These are phyloP conservation scores for Lichtheimia corymbifera DNA, from an alignment of 371 early-diverging fungal genomes.

Conservation along the genomic window DNA sequence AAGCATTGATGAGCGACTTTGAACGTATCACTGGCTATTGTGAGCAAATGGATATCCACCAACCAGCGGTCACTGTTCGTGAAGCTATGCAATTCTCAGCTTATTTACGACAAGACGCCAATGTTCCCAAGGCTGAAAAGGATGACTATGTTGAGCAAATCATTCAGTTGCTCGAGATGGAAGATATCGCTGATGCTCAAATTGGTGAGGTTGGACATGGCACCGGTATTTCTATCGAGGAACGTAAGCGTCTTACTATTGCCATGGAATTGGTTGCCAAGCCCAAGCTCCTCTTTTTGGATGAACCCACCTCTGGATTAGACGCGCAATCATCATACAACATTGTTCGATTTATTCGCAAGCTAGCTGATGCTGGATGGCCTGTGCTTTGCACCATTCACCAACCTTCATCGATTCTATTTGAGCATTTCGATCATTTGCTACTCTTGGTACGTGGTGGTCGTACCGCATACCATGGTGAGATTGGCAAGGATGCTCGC, in stretches of 20 bases:
- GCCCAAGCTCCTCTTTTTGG: conserved; percentile 75
- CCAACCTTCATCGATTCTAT: conserved; percentile 67
- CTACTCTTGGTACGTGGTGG: conserved; percentile 73
- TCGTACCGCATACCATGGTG: conserved; percentile 61
- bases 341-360: conserved; percentile 66
- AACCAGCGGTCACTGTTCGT: conserved; percentile 56
- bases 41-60: conserved; percentile 82
- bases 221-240: conserved; percentile 61
- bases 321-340: conserved; percentile 70
- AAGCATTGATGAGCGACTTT: conserved; percentile 49
- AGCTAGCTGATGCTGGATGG: conserved; percentile 60
- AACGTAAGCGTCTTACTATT: conserved; percentile 68
- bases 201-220: conserved; percentile 53
- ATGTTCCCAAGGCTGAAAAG: conserved; percentile 56
- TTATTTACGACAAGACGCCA: conserved; percentile 59
- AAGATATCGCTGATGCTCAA: conserved; percentile 54
- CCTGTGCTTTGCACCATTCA: conserved; percentile 68
- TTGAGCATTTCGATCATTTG: conserved; percentile 67
- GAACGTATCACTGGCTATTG: conserved; percentile 78
- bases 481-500: conserved; percentile 56
- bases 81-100: conserved; percentile 74
- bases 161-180: conserved; percentile 61
- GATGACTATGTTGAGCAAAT: conserved; percentile 66
- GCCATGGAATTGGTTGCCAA: conserved; percentile 73
- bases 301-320: conserved; percentile 82